Evolutionary conservation across 345 rosid genomes (phyloP).

Genomic region (Lepidium didymum): DNA sequence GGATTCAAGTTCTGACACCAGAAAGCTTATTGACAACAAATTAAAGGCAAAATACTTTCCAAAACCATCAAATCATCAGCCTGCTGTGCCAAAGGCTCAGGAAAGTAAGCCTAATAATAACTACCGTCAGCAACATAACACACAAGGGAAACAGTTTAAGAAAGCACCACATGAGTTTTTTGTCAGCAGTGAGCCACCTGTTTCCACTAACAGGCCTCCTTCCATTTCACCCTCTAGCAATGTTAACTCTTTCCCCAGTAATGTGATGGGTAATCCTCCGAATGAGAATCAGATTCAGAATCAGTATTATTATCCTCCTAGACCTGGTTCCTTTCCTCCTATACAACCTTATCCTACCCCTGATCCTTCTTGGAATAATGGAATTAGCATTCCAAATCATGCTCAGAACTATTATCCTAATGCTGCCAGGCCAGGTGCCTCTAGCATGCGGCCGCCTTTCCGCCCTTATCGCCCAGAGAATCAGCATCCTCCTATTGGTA

Average conservation of each 20-base stretch:
- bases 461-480: constrained; percentile 33
- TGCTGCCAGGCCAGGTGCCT: constrained; percentile 33
- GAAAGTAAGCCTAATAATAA: constrained; percentile 33
- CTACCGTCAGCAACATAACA: constrained; percentile 30
- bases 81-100: constrained; percentile 35
- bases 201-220: constrained; percentile 5
- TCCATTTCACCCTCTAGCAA: constrained; percentile 36
- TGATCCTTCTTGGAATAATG: constrained; percentile 37
- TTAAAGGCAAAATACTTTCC: constrained; percentile 31
- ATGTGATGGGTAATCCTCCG: constrained; percentile 31
- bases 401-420: constrained; percentile 35
- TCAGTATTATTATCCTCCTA: constrained; percentile 29
- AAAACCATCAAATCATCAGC: constrained; percentile 36
- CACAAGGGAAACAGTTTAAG: constrained; percentile 50
- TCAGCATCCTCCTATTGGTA: constrained; percentile 25
- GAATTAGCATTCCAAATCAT: constrained; percentile 25
- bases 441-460: constrained; percentile 33
- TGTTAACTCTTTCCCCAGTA: constrained; percentile 28
- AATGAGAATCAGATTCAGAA: constrained; percentile 22
- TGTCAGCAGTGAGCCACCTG: constrained; percentile 33
- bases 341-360: constrained; percentile 27
- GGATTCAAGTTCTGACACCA: constrained; percentile 25
- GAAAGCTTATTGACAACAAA: constrained; percentile 35
- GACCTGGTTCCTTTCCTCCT: constrained; percentile 35
- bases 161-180: constrained; percentile 69